These are phyloP conservation scores for Candida albicans DNA, from an alignment of 1,139 yeast genomes.

Conservation along the genomic window DNA sequence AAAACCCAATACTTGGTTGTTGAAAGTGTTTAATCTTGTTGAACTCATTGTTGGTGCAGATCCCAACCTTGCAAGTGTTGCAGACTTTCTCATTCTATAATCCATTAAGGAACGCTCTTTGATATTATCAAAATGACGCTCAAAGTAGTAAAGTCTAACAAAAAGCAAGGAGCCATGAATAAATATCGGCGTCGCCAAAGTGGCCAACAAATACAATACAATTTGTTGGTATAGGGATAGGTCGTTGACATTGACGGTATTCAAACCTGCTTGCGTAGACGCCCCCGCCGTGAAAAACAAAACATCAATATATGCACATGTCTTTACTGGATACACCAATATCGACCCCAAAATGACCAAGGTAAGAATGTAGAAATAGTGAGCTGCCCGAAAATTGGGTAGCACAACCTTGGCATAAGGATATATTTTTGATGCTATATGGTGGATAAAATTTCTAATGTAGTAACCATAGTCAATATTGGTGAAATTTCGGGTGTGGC, in stretches of 20 bases:
- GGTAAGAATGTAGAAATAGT: conserved; percentile 61
- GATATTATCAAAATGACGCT: conserved; percentile 81
- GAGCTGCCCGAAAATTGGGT: conserved; percentile 79
- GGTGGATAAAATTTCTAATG: conserved; percentile 27
- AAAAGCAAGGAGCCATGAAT: conserved; percentile 80
- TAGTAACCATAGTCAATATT: conserved; percentile 18
- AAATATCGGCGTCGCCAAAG: conserved; percentile 82
- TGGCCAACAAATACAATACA: conserved; percentile 55
- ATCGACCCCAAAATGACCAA: conserved; percentile 67
- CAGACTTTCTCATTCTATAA: conserved; percentile 76
- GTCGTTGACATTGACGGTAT: conserved; percentile 67
- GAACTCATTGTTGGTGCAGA: conserved; percentile 31
- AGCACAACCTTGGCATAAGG: conserved; percentile 55
- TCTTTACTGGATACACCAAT: conserved; percentile 69
- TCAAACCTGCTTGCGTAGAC: conserved; percentile 89
- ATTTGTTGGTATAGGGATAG: conserved; percentile 77
- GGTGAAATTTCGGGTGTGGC: too few relatives aligned
- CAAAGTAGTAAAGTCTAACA: conserved; percentile 87
- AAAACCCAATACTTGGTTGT: conserved; percentile 36
- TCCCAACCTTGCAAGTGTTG: conserved; percentile 63
- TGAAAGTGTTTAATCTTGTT: conserved; percentile 38
- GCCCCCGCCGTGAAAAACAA: conserved; percentile 76
- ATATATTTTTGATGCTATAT: conserved; percentile 20
- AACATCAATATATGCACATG: conserved; percentile 72
- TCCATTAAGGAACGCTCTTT: conserved; percentile 71